phyloP scores from a whole-genome alignment of 768 basidiomycete genomes.

The Erythrobasidium yunnanense region DNA sequence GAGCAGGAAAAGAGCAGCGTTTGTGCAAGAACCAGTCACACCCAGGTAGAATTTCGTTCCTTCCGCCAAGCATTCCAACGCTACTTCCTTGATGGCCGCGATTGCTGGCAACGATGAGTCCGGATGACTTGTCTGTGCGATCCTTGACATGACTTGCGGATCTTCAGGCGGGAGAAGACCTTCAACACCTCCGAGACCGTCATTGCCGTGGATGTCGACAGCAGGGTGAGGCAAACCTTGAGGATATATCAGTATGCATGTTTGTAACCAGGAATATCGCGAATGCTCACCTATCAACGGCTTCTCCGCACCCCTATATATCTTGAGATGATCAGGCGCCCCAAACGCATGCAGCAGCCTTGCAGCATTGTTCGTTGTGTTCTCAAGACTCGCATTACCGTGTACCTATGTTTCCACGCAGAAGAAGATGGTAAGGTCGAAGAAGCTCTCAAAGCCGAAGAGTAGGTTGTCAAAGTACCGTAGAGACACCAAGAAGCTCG shows the following conservation, averaged over 20 bases:
- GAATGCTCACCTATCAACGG: slow-evolving; percentile 57
- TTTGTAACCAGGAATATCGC: slow-evolving; percentile 9
- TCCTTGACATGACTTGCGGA: slow-evolving; percentile 44
- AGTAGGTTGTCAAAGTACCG: slow-evolving; percentile 46
- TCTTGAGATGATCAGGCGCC: slow-evolving; percentile 50
- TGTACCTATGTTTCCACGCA: slow-evolving; percentile 51
- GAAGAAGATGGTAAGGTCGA: background rate
- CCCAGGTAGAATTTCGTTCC: slow-evolving; percentile 59
- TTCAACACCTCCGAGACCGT: slow-evolving; percentile 74
- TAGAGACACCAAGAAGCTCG: slow-evolving; percentile 68
- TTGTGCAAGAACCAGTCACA: slow-evolving; percentile 76
- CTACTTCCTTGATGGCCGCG: slow-evolving; percentile 43
- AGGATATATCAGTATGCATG: background rate
- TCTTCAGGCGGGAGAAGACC: slow-evolving; percentile 53
- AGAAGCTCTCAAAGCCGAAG: background rate
- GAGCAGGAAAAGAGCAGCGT: slow-evolving; percentile 58
- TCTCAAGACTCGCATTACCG: slow-evolving; percentile 56
- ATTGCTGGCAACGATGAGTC: slow-evolving; percentile 56
- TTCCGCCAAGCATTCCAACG: slow-evolving; percentile 44
- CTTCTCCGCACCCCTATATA: slow-evolving; percentile 59
- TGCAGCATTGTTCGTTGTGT: slow-evolving; percentile 61
- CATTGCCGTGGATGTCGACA: slow-evolving; percentile 59
- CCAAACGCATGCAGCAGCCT: slow-evolving; percentile 65
- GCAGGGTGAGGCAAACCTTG: slow-evolving; percentile 7
- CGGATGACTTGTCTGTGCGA: background rate